Evolutionary conservation across 331 rosid genomes (phyloP), one percentile per base, ranked within the genome.

Genomic region (Spiraea crenata): DNA sequence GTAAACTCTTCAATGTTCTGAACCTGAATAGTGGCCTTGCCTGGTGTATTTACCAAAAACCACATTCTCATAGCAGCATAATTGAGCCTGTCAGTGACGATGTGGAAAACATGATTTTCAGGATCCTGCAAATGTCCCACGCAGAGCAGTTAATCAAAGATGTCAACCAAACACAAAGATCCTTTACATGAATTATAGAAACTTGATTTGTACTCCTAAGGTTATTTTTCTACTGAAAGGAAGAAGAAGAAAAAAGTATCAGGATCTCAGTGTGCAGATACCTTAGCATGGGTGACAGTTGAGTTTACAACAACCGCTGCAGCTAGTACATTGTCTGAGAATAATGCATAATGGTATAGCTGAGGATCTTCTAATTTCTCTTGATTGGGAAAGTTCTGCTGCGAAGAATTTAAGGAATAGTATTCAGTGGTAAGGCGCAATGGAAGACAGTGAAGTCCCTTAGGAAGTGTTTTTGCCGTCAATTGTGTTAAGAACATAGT

Each of bases 1-100:
- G 96, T 86, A 74, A 95, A 89, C 17, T 89, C 96, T 79, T 95
- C 99, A 68, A 86, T 83, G 78, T 88, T 95, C 80, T 91, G 91
- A 73, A 95, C 93, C 81, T 95, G 87, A 73, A 95, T 69, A 48
- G 96, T 81, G 71, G 96, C 96, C 67, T 78, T 74, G 76, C 97
- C 97, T 0, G 96, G 97, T 42, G 88, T 88, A 81, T 91, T 95
- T 73, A 69, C 90, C 81, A 89, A 76, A 83, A 95, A 95, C 99
- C 99, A 95, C 97, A 95, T 95, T 80, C 95, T 95, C 99, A 89
- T 95, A 1, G 96, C 97, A 4, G 95, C 99, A 74, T 87, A 89
- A 67, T 95, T 91, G 81, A 95, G 97, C 79, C 85, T 89, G 63
- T 91, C 99, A 5, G 93, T 95, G 59, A 95, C 95, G 67, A 95